These are phyloP conservation scores for Solanum hybrid DNA, from an alignment of 305 asterid genomes.

Conservation along the genomic window DNA sequence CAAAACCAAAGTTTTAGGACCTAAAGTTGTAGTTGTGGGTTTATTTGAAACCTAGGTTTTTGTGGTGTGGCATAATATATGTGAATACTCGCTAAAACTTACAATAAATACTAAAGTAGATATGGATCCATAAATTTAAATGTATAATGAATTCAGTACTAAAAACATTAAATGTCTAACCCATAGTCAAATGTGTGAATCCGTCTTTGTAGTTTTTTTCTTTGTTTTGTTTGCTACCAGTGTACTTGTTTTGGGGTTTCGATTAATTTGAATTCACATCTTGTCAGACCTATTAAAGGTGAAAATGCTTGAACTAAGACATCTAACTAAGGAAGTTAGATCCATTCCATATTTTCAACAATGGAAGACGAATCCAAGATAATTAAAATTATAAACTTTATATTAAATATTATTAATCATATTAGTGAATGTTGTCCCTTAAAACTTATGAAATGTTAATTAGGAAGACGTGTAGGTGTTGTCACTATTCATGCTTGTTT, in stretches of 20 bases:
- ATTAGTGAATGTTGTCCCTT: not conserved
- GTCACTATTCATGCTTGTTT: constrained; percentile 1
- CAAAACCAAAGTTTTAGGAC: not conserved
- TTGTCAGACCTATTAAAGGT: not conserved
- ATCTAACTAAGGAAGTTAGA: not conserved
- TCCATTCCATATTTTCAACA: not conserved
- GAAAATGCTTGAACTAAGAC: not conserved
- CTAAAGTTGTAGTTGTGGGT: not conserved
- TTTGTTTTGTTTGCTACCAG: not conserved
- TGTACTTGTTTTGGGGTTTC: not conserved
- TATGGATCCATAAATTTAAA: not conserved
- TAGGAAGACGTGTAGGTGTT: not conserved
- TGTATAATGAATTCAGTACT: fast-evolving
- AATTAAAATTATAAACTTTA: not conserved
- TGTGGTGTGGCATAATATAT: not conserved
- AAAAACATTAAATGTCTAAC: not conserved
- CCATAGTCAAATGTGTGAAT: not conserved
- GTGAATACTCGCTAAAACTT: not conserved
- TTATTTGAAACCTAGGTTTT: not conserved
- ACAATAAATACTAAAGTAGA: not conserved
- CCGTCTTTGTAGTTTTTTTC: not conserved
- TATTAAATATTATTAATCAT: not conserved
- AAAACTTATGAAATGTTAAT: not conserved
- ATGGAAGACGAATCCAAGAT: not conserved
- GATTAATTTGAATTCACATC: not conserved